Conservation (phyloP, 2,329 filamentous ascomycete species). For the Penicillium aurantiogriseum region DNA sequence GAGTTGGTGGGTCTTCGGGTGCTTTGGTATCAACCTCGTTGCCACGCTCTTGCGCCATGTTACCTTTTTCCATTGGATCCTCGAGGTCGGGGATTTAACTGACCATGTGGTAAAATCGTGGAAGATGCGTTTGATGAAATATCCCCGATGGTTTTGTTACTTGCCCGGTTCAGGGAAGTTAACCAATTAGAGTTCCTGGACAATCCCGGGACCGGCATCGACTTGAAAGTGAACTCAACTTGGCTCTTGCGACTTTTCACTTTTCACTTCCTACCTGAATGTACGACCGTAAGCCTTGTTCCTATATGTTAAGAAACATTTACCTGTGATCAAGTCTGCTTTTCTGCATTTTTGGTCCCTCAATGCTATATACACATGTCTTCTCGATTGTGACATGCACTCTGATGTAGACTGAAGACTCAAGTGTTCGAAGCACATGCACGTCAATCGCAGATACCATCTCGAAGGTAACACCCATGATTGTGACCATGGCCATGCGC, state of each 20-base stretch:
- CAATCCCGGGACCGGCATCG: slow-evolving; percentile 4
- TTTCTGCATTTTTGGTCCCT: not conserved
- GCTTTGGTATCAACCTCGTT: not conserved
- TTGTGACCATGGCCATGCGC: not conserved
- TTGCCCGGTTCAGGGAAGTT: slow-evolving; percentile 5
- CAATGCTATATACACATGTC: no score
- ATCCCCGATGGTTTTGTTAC: not conserved
- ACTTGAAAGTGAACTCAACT: not conserved
- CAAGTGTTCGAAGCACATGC: not conserved
- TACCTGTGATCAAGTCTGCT: not conserved
- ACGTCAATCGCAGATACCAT: not conserved
- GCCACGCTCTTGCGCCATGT: not conserved
- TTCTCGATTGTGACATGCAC: no score
- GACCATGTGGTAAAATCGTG: slow-evolving; percentile 4
- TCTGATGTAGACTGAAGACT: not conserved
- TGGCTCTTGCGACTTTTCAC: not conserved
- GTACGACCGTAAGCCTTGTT: not conserved
- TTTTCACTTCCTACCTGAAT: not conserved
- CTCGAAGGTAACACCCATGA: not conserved
- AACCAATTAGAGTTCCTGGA: not conserved
- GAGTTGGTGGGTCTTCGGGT: not conserved
- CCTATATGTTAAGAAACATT: not conserved
- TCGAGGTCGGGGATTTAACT: not conserved
- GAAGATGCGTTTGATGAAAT: not conserved
- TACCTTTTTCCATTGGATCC: not conserved